These are phyloP conservation scores for Alloascoidea africana DNA, from an alignment of 805 yeast genomes.

Conservation along the genomic window DNA sequence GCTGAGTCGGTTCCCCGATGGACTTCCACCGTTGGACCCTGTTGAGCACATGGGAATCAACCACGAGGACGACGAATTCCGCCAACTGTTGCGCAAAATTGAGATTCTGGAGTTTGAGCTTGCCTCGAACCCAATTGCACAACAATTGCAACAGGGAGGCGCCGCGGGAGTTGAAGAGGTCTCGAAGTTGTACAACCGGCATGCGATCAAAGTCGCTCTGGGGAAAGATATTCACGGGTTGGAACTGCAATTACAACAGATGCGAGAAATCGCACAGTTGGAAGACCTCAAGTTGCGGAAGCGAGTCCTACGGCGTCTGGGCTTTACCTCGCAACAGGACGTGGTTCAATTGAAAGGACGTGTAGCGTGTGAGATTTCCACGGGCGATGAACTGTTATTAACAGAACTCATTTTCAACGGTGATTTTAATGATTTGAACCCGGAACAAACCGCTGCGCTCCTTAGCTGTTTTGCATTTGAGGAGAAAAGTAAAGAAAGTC, in stretches of 20 bases:
- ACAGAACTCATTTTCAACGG: conserved; percentile 77
- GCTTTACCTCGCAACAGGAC: conserved; percentile 56
- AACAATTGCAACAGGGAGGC: too few relatives aligned
- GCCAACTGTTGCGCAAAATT: conserved; percentile 54
- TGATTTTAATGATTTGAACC: conserved; percentile 58
- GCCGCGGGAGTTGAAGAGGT: too few relatives aligned
- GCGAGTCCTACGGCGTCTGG: conserved; percentile 64
- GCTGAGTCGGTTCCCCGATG: conserved; percentile 73
- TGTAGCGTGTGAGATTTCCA: conserved; percentile 77
- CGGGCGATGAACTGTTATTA: conserved; percentile 63
- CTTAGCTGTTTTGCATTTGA: conserved; percentile 81
- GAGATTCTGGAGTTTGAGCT: conserved; percentile 71
- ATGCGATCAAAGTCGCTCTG: conserved; percentile 46
- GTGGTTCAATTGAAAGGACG: conserved; percentile 75
- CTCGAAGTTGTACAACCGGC: conserved; percentile 50
- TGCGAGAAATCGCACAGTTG: conserved; percentile 83
- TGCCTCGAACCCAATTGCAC: conserved; percentile 47
- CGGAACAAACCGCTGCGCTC: conserved; percentile 68
- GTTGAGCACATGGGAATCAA: conserved; percentile 84
- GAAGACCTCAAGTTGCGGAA: conserved; percentile 76
- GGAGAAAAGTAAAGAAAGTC: conserved; percentile 61
- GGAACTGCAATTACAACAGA: conserved; percentile 56
- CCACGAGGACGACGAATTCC: conserved; percentile 65
- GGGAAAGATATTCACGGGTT: conserved; percentile 41
- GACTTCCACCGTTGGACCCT: conserved; percentile 86